Conservation (phyloP, 139 green algal species). For the Dunaliella primolecta region DNA sequence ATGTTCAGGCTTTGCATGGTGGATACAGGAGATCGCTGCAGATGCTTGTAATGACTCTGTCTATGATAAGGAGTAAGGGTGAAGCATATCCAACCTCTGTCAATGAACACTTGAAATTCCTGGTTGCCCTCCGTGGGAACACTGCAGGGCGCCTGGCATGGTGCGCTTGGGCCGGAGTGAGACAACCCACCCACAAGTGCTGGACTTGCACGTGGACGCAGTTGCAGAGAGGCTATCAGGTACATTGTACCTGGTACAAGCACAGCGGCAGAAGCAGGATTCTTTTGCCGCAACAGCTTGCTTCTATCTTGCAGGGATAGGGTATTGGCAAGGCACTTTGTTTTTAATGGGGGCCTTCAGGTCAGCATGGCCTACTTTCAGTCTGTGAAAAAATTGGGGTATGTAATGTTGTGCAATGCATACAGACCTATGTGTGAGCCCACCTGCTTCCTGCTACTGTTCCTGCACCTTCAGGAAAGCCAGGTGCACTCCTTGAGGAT, state of each 20-base stretch:
- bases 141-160: constrained; percentile 31
- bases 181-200: constrained; percentile 24
- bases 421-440: no score
- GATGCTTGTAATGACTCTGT: no score
- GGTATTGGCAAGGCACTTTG: background rate
- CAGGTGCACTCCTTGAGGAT: no score
- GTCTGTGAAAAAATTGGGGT: constrained; percentile 3
- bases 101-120: no score
- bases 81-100: no score
- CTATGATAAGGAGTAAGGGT: no score
- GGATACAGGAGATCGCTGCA: no score
- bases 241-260: background rate
- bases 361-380: background rate
- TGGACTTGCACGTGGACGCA: constrained; percentile 37
- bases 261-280: background rate
- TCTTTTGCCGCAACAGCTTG: background rate
- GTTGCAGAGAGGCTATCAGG: constrained; percentile 28
- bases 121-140: no score
- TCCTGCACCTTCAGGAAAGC: no score
- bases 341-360: background rate
- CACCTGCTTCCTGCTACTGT: no score
- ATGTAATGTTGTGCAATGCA: background rate
- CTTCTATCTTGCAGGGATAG: background rate
- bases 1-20: no score
- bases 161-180: constrained; percentile 39